These are phyloP conservation scores for Monilinia aucupariae DNA, from an alignment of 2,329 filamentous ascomycete genomes.

Conservation along the genomic window DNA sequence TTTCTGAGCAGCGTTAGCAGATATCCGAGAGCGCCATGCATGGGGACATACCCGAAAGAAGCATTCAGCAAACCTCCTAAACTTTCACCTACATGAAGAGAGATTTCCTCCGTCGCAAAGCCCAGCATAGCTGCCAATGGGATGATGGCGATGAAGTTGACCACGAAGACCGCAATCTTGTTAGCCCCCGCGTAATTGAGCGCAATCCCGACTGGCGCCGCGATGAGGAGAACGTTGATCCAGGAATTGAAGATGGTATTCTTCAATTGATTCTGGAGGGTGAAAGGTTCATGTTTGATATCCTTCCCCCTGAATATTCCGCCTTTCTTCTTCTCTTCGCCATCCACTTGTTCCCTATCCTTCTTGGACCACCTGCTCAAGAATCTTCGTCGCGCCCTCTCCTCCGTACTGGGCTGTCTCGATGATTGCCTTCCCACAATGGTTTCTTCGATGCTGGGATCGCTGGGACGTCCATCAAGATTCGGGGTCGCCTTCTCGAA, in stretches of 20 bases:
- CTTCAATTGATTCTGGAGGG: slow-evolving; percentile 59
- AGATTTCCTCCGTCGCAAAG: slow-evolving; percentile 87
- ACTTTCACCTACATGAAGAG: slow-evolving; percentile 74
- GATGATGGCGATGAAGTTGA: slow-evolving; percentile 93
- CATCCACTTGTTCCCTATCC: slow-evolving; percentile 18
- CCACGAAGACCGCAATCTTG: slow-evolving; percentile 65
- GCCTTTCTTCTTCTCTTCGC: slow-evolving; percentile 28
- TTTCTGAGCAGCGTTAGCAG: slow-evolving; percentile 47
- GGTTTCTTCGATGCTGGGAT: slow-evolving; percentile 21
- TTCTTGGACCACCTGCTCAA: slow-evolving; percentile 18
- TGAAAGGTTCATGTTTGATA: slow-evolving; percentile 46
- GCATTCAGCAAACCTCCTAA: slow-evolving; percentile 86
- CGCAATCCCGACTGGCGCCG: slow-evolving; percentile 74
- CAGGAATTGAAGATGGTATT: slow-evolving; percentile 76
- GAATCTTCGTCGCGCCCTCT: slow-evolving; percentile 25
- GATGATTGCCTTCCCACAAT: slow-evolving; percentile 17
- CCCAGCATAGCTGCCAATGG: slow-evolving; percentile 81
- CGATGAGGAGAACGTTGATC: slow-evolving; percentile 77
- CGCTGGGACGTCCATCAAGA: slow-evolving; percentile 18
- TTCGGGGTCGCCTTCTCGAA: slow-evolving; percentile 8
- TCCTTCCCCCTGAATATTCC: slow-evolving; percentile 36
- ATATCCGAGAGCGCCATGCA: slow-evolving; percentile 15
- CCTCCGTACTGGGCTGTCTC: slow-evolving; percentile 21
- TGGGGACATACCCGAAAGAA: slow-evolving; percentile 65
- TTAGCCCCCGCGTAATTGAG: slow-evolving; percentile 59